Percentiles rank a stretch among this genome's conserved stretches.
Evolutionary conservation across 148 eudicot genomes (phyloP).

Genomic region (Camellia japonica): DNA sequence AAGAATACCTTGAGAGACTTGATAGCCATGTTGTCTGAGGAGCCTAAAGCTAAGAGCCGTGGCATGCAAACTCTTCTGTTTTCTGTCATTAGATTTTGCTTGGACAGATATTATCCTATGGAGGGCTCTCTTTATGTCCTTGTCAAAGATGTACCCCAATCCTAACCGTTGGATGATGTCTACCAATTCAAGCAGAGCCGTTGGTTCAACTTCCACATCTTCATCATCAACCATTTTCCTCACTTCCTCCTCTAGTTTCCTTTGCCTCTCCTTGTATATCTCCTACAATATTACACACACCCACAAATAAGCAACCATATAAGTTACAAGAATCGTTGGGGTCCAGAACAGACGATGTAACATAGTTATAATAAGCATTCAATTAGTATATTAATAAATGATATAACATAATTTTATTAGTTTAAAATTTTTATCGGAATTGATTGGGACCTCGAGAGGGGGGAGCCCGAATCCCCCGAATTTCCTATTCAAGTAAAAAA

Average conservation of each 20-base stretch:
- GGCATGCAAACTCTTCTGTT: conserved; percentile 11
- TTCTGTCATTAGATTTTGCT: neutral
- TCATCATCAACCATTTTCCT: conserved; percentile 15
- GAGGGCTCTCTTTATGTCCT: neutral
- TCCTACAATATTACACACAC: neutral
- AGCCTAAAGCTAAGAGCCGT: conserved; percentile 19
- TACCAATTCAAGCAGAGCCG: conserved; percentile 19
- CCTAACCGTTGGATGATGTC: conserved; percentile 26
- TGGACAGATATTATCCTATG: neutral
- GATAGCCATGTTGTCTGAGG: conserved; percentile 22
- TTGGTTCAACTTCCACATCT: neutral
- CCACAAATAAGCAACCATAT: too few relatives aligned
- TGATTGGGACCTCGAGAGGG: too few relatives aligned
- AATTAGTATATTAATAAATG: too few relatives aligned
- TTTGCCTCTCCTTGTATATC: neutral
- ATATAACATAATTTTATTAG: too few relatives aligned
- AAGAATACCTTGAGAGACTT: conserved; percentile 16
- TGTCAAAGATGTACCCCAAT: conserved; percentile 20
- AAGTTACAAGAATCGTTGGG: too few relatives aligned
- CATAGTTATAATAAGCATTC: too few relatives aligned
- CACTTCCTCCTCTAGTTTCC: conserved; percentile 20
- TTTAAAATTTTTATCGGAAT: too few relatives aligned
- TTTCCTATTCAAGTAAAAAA: too few relatives aligned
- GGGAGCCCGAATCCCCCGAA: too few relatives aligned
- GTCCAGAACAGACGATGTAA: too few relatives aligned